Conservation (phyloP, 176 grass and related monocot species). For the Pharus latifolius region DNA sequence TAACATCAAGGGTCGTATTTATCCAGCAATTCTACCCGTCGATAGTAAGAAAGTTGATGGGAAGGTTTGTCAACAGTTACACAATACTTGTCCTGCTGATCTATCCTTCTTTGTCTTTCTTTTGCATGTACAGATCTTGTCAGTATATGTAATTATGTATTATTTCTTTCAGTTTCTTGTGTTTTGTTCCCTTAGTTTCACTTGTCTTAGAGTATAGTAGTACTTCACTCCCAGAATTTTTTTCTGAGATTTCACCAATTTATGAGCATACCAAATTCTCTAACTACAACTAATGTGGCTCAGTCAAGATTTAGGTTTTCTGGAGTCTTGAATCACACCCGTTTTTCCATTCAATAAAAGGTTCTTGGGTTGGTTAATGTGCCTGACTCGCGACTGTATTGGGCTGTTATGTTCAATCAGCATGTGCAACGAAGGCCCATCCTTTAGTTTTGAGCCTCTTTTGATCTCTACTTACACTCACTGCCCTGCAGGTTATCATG, state of each 20-base stretch:
- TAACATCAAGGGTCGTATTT: slow-evolving; percentile 74
- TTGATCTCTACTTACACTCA: background rate
- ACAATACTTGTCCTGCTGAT: background rate
- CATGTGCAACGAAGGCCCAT: background rate
- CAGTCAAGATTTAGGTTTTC: background rate
- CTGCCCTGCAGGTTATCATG: slow-evolving; percentile 40
- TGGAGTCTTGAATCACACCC: background rate
- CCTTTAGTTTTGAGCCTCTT: background rate
- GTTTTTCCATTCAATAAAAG: background rate
- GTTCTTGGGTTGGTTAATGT: background rate
- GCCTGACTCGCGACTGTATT: too few species aligned
- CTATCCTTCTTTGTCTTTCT: background rate
- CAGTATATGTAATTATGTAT: background rate
- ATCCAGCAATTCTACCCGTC: slow-evolving; percentile 84
- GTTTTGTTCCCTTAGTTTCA: background rate
- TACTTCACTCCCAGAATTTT: background rate
- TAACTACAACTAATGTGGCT: background rate
- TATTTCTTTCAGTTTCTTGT: background rate
- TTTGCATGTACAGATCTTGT: background rate
- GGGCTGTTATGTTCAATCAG: background rate
- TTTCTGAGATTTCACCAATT: background rate
- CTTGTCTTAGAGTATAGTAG: background rate
- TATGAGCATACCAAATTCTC: background rate
- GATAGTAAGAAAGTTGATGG: slow-evolving; percentile 62
- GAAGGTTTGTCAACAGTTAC: slow-evolving; percentile 38